Percentiles rank a stretch among this genome's conserved stretches.
Evolutionary conservation across 2,329 filamentous ascomycete species (phyloP).

Genomic region (Monilinia fructicola): DNA sequence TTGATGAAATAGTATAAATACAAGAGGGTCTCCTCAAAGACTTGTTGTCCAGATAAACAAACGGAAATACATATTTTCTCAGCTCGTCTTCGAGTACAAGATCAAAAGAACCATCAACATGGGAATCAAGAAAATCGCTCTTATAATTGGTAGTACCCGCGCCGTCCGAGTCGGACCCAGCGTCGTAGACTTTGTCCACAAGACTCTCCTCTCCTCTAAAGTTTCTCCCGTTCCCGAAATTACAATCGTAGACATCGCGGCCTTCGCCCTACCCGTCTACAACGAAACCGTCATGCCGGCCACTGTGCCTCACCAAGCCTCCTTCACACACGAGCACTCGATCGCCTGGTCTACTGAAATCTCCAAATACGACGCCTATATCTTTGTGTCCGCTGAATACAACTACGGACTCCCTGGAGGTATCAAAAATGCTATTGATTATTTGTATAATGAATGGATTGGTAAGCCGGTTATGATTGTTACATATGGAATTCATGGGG

Average conservation of each 20-base stretch:
- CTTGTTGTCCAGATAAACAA: not conserved
- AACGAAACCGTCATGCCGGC: constrained; percentile 42
- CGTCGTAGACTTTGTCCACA: constrained; percentile 21
- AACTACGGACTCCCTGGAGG: constrained; percentile 55
- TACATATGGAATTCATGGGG: constrained; percentile 52
- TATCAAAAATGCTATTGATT: constrained; percentile 62
- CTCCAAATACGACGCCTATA: constrained; percentile 47
- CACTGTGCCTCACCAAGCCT: constrained; percentile 31
- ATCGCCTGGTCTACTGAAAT: constrained; percentile 47
- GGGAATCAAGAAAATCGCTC: too few species aligned
- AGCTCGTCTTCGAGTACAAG: not conserved
- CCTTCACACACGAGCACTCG: constrained; percentile 43
- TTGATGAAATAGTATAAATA: not conserved
- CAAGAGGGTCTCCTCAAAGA: not conserved
- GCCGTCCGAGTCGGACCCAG: constrained; percentile 16
- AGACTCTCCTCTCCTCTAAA: constrained; percentile 25
- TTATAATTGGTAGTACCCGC: too few species aligned
- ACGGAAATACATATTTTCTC: not conserved
- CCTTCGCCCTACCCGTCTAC: not conserved
- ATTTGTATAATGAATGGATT: constrained; percentile 57
- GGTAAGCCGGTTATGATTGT: constrained; percentile 54
- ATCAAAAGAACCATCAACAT: too few species aligned
- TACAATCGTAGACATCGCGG: constrained; percentile 46
- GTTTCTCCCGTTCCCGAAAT: constrained; percentile 36
- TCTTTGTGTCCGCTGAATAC: constrained; percentile 54